Evolutionary conservation across 2,329 filamentous ascomycete genomes (phyloP).

Genomic region (Lachnellula occidentalis): DNA sequence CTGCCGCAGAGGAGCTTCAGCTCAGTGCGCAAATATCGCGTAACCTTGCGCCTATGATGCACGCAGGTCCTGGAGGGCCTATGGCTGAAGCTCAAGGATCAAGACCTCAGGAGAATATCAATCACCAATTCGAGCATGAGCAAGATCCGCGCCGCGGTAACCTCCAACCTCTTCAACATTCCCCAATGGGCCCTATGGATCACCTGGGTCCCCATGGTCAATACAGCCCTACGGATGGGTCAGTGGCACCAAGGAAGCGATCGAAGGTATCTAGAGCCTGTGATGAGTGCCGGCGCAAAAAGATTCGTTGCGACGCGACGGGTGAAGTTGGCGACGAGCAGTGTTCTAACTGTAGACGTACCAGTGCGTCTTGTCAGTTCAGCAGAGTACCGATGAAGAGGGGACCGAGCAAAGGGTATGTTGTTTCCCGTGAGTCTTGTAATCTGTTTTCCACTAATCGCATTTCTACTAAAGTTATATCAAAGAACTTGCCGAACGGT

Average conservation of each 20-base stretch:
- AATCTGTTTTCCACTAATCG: constrained; percentile 14
- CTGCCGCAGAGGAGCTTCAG: constrained; percentile 38
- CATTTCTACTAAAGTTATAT: constrained; percentile 58
- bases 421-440: not conserved
- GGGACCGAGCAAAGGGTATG: constrained; percentile 80
- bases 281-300: constrained; percentile 45
- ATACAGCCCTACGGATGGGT: constrained; percentile 42
- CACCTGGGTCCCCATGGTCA: constrained; percentile 31
- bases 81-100: constrained; percentile 35
- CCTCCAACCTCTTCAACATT: constrained; percentile 17
- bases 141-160: constrained; percentile 18
- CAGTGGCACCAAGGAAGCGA: constrained; percentile 56
- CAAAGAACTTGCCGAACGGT: constrained; percentile 81
- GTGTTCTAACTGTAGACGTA: constrained; percentile 76
- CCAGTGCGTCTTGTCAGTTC: constrained; percentile 74
- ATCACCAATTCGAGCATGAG: constrained; percentile 32
- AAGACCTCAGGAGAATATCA: constrained; percentile 32
- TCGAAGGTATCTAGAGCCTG: constrained; percentile 85
- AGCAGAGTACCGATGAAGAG: constrained; percentile 84
- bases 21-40: constrained; percentile 42
- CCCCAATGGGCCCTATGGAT: constrained; percentile 33
- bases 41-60: constrained; percentile 39
- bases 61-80: constrained; percentile 31
- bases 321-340: constrained; percentile 67
- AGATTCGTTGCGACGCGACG: constrained; percentile 61